These are phyloP conservation scores for Astraeus odoratus DNA, from an alignment of 768 basidiomycete genomes.

Conservation along the genomic window DNA sequence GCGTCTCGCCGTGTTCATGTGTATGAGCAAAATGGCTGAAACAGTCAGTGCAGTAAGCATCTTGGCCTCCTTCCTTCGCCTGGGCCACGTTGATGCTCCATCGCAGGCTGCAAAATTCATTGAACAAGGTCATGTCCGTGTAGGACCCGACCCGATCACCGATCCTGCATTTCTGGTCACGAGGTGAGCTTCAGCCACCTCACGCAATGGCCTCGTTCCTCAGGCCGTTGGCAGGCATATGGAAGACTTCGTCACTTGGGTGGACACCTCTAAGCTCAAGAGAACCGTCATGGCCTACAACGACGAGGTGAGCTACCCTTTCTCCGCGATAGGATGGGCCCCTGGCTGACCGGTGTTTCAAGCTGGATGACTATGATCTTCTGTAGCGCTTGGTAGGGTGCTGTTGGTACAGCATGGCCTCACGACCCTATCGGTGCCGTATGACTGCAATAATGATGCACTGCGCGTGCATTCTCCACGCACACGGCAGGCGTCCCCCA, in stretches of 20 bases:
- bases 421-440: background rate
- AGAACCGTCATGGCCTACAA: conserved; percentile 94
- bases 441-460: background rate
- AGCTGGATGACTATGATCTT: conserved; percentile 95
- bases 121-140: conserved; percentile 96
- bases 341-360: conserved; percentile 15
- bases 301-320: conserved; percentile 63
- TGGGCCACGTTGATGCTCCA: conserved; percentile 6
- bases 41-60: conserved; percentile 83
- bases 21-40: conserved; percentile 91
- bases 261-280: conserved; percentile 95
- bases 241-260: conserved; percentile 99
- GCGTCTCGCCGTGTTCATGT: conserved; percentile 87
- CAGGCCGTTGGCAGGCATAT: conserved; percentile 55
- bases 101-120: conserved; percentile 92
- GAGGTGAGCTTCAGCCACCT: conserved; percentile 38
- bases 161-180: conserved; percentile 97
- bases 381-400: conserved; percentile 35
- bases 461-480: background rate
- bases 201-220: conserved; percentile 4
- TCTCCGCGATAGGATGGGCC: background rate
- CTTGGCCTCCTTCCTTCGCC: background rate
- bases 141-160: conserved; percentile 91
- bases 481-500: background rate
- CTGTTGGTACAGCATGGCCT: background rate